Percentiles rank a stretch among this genome's conserved stretches.
Conservation (phyloP, 108 stramenopile genomes). For the Bacterosira constricta region DNA sequence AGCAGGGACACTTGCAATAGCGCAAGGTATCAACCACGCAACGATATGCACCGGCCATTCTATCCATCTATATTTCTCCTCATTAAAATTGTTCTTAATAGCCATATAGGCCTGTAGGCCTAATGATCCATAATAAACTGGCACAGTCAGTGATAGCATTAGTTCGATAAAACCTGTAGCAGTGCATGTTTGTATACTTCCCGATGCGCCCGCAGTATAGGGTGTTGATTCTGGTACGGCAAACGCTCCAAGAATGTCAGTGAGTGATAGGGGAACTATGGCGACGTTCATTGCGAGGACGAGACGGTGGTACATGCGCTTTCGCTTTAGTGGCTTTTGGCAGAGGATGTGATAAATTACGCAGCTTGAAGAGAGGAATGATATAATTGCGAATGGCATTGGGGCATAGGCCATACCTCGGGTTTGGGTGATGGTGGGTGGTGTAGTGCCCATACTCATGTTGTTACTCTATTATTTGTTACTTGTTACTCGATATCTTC, state of each 20-base stretch:
- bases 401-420: conserved; percentile 12
- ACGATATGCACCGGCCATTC: conserved; percentile 9
- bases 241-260: background rate
- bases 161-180: conserved; percentile 5
- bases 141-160: background rate
- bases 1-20: background rate
- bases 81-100: conserved; percentile 6
- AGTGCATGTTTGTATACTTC: conserved; percentile 13
- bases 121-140: conserved; percentile 8
- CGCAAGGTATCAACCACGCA: background rate
- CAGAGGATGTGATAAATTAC: conserved; percentile 1
- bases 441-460: too few relatives aligned
- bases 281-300: conserved; percentile 3
- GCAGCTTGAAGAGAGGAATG: conserved; percentile 1
- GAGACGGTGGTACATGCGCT: conserved; percentile 17
- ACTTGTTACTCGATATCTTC: too few relatives aligned
- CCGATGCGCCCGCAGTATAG: background rate
- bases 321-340: background rate
- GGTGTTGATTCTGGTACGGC: conserved; percentile 9
- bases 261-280: background rate
- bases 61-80: conserved; percentile 10
- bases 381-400: conserved; percentile 1
- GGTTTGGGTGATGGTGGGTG: background rate
- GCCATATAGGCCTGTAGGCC: conserved; percentile 1
- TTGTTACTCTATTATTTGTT: too few relatives aligned